Base-by-base conservation (phyloP, 148 eudicot genomes). In the Simmondsia chinensis region DNA sequence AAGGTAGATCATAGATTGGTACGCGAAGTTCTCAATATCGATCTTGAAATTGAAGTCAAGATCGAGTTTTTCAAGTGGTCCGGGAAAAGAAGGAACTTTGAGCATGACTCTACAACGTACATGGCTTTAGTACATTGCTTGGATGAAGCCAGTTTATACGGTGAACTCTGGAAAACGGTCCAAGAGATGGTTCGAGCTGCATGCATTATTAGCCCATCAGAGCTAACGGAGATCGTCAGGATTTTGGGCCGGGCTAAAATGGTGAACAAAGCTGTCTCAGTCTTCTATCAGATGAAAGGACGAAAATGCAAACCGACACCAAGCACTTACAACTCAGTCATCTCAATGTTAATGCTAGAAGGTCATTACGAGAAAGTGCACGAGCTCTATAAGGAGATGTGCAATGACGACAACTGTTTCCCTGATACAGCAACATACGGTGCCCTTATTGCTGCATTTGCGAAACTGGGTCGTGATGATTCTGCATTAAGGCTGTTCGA, bases 301-400 rank as follows among this genome's bases (percentile, higher is more conserved):
- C 78, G 82, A 11, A 91, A 85, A 54, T 91, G 95, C 68, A 79
- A 76, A 24, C 88, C 95, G 32, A 79, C 80, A 38, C 51, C 83
- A 12, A 52, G 61, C 51, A 79, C 95, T 39, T 91, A 91, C 56
- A 91, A 91, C 57, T 78, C 94, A 14, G 58, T 85, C 17, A 78
- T 91, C 48, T 54, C 76, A 60, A 85, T 91, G 94, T 62, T 91
- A 50, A 81, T 85, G 82, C 78, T 74, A 76, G 87, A 80, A 48
- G 87, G 87, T 22, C 88, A 85, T 22, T 75, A 74, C 52, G 97
- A 79, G 39, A 91, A 91, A 64, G 79, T 91, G 60, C 80, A 81
- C 22, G 97, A 91, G 66, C 78, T 91, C 29, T 91, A 85, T 43
- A 81, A 46, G 49, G 97, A 91, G 56, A 91, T 91, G 97, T 91